Evolutionary conservation across 192 early-diverging fungal species (phyloP).

Genomic region (Coemansia erecta): DNA sequence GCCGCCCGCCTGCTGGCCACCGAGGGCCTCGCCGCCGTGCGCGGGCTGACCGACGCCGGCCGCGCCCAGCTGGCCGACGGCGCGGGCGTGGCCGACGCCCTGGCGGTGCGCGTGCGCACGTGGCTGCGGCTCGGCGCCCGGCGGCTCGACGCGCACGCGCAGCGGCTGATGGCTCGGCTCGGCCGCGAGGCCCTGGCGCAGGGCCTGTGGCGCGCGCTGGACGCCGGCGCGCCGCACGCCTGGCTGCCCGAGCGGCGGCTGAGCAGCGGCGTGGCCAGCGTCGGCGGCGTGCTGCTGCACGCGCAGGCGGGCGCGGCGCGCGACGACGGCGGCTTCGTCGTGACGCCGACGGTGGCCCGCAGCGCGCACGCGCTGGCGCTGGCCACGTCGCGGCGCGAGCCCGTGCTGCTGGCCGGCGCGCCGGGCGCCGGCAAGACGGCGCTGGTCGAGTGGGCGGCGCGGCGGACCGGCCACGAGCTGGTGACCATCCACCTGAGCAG

Average conservation of each 20-base stretch:
- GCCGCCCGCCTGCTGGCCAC: slow-evolving; percentile 27
- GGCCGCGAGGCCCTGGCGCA: slow-evolving; percentile 8
- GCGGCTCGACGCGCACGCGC: slow-evolving; percentile 11
- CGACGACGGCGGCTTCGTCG: slow-evolving; percentile 41
- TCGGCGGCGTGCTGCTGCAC: slow-evolving; percentile 48
- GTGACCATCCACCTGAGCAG: slow-evolving; percentile 95
- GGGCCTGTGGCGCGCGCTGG: slow-evolving; percentile 13
- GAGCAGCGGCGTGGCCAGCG: slow-evolving; percentile 35
- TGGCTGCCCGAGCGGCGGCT: slow-evolving; percentile 28
- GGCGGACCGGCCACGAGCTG: slow-evolving; percentile 73
- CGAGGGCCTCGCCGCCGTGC: slow-evolving; percentile 34
- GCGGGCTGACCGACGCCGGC: slow-evolving; percentile 22
- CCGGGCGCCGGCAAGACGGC: slow-evolving; percentile 88
- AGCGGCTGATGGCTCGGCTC: slow-evolving; percentile 7
- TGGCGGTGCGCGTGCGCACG: slow-evolving; percentile 16
- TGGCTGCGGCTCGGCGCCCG: slow-evolving; percentile 33
- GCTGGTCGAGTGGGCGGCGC: slow-evolving; percentile 84
- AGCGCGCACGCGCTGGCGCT: slow-evolving; percentile 82
- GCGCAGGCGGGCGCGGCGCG: slow-evolving; percentile 20
- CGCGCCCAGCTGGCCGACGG: slow-evolving; percentile 16
- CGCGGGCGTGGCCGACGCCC: background rate
- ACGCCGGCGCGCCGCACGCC: background rate
- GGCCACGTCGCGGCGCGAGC: slow-evolving; percentile 80
- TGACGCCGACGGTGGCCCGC: slow-evolving; percentile 71
- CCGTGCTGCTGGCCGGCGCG: slow-evolving; percentile 82